Evolutionary conservation across 2,329 filamentous ascomycete genomes (phyloP).

Genomic region (Paecilomyces sp.): DNA sequence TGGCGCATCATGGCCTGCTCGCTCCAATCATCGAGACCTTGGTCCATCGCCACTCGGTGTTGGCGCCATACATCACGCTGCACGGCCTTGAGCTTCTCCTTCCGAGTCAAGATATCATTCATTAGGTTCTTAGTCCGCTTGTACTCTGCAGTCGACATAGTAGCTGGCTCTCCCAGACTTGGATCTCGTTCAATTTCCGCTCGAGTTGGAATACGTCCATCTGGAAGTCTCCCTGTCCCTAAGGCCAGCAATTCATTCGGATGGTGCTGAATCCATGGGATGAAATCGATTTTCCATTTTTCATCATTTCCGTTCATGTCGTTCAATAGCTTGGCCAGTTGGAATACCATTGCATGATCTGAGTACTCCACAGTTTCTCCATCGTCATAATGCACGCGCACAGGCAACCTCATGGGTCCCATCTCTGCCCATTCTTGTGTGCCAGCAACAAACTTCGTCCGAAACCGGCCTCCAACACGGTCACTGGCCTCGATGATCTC

Average conservation of each 20-base stretch:
- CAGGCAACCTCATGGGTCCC: slow-evolving; percentile 20
- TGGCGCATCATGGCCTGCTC: slow-evolving; percentile 22
- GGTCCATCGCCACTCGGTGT: slow-evolving; percentile 15
- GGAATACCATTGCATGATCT: slow-evolving; percentile 17
- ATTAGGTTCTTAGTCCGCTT: slow-evolving; percentile 7
- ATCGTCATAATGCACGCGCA: slow-evolving; percentile 13
- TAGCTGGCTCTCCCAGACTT: slow-evolving; percentile 9
- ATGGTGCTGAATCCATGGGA: slow-evolving; percentile 17
- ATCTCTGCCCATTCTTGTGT: slow-evolving; percentile 20
- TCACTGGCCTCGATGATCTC: slow-evolving; percentile 38
- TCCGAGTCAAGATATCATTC: slow-evolving; percentile 11
- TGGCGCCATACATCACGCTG: slow-evolving; percentile 15
- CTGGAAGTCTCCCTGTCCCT: slow-evolving; percentile 11
- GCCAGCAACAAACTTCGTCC: slow-evolving; percentile 32
- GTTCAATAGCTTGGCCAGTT: slow-evolving; percentile 16
- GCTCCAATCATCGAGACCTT: slow-evolving; percentile 18
- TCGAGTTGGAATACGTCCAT: slow-evolving; percentile 17
- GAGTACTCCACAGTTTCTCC: slow-evolving; percentile 14
- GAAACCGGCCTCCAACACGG: slow-evolving; percentile 36
- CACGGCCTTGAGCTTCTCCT: slow-evolving; percentile 13
- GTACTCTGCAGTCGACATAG: slow-evolving; percentile 8
- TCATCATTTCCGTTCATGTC: slow-evolving; percentile 14
- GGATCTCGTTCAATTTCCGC: slow-evolving; percentile 13
- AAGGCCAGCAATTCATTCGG: slow-evolving; percentile 22
- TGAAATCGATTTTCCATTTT: slow-evolving; percentile 17